A percentile compares a stretch with the other conserved stretches of the same genome.
Evolutionary conservation across 2,329 filamentous ascomycete genomes (phyloP).

Genomic region (Colletotrichum tanaceti): DNA sequence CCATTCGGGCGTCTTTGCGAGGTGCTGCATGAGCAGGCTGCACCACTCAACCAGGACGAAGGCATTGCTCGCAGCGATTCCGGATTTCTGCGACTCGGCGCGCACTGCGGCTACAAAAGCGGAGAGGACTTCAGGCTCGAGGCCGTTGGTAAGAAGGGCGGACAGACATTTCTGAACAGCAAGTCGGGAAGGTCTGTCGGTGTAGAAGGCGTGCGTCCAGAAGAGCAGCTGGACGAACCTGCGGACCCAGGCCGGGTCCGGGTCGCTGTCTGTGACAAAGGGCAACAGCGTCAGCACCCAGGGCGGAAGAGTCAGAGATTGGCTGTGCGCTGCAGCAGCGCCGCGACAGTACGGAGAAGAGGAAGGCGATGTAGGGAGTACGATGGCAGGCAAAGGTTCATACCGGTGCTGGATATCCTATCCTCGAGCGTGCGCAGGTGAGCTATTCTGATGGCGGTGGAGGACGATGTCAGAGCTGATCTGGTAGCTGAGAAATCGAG

Average conservation of each 20-base stretch:
- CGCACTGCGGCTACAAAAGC: slow-evolving; percentile 75
- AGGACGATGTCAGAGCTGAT: slow-evolving; percentile 69
- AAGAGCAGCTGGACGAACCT: slow-evolving; percentile 79
- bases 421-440: slow-evolving; percentile 69
- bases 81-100: slow-evolving; percentile 78
- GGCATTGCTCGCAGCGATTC: slow-evolving; percentile 81
- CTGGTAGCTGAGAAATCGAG: slow-evolving; percentile 64
- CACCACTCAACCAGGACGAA: slow-evolving; percentile 95
- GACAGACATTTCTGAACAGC: slow-evolving; percentile 85
- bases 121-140: slow-evolving; percentile 69
- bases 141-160: slow-evolving; percentile 70
- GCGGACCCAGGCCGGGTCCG: slow-evolving; percentile 61
- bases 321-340: not conserved
- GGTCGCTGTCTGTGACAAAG: slow-evolving; percentile 56
- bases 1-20: slow-evolving; percentile 72
- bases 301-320: not conserved
- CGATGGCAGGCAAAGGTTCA: slow-evolving; percentile 39
- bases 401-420: slow-evolving; percentile 66
- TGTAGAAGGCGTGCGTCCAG: slow-evolving; percentile 86
- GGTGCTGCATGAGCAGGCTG: slow-evolving; percentile 79
- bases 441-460: slow-evolving; percentile 66
- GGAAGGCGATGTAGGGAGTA: not conserved
- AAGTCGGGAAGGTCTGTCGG: slow-evolving; percentile 84
- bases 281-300: slow-evolving; percentile 29
- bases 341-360: not conserved